Evolutionary conservation across 2,329 filamentous ascomycete genomes (phyloP), one percentile per base, ranked within the genome.

Genomic region (Ceratocystis papillata): DNA sequence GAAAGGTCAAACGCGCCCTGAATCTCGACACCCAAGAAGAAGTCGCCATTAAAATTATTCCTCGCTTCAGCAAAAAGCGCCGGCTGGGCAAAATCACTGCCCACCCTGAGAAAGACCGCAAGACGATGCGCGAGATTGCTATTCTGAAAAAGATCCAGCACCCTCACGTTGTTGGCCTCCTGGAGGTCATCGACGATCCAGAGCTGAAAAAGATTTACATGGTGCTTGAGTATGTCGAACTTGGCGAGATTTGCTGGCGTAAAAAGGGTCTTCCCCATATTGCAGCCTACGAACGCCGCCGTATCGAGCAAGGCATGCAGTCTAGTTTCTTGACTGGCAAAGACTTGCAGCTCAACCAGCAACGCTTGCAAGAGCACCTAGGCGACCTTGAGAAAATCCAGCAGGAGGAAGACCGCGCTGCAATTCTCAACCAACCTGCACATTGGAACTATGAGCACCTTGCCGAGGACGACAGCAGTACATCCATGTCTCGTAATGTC

Each of bases 1-100:
- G 94, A 72, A 99, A 97, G 78, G 94, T 99, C 73, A 99, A 99
- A 77, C 81, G 96, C 61, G 94, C 92, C 61, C 85, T 90, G 65
- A 91, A 95, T 73, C 79, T 90, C 59, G 79, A 86, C 66, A 91
- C 84, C 1, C 82, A 83, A 68, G 86, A 89, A 64, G 87, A 87
- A 73, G 93, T 99, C 3, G 94, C 94, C 66, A 96, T 99, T 81
- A 99, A 99, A 78, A 99, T 99, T 72, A 96, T 99, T 60, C 90
- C 96, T 67, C 86, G 94, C 46, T 96, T 94, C 74, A 96, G 93
- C 64, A 96, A 96, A 78, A 90, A 90, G 71, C 86, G 92, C 66
- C 88, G 93, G 30, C 81, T 99, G n/a, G 94, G 94, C 64, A 89
- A 89, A 73, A 87, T 93, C 66, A 86, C 81, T 1, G 83, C 84